Base-by-base conservation (phyloP, 805 yeast genomes). In the Wickerhamiella galacta region DNA sequence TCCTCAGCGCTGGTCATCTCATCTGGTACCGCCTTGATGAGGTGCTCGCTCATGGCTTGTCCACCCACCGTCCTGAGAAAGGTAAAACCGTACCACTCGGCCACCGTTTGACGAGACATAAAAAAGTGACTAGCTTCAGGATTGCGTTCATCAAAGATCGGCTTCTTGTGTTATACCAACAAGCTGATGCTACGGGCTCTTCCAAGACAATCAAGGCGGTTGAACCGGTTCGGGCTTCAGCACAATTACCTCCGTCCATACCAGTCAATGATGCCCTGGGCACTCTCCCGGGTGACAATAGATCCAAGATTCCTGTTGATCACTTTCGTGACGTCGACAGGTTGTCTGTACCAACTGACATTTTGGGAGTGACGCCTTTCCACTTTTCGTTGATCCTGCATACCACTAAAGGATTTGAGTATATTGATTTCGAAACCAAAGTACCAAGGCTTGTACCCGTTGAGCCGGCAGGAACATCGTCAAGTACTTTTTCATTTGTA, bases 61-160 rank as follows among this genome's bases (percentile, higher is more conserved):
- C 43, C 9, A 41, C 38, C 20, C 22, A 24, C 22, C 16, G 12
- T 11, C 12, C 7, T 6, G 12, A 6, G 14, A 11, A 11, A 6
- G 25, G 12, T 6, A 14, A 6, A 6, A 6, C 7, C 6, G 15
- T 27, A 6, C 33, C 35, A 16, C 57, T 68, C 16, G 73, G 79
- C 11, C 74, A 70, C 45, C 63, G 50, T 14, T 37, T 57, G 9
- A 52, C 53, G n/a, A 44, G 43, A 21, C 41, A 42, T 23, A 31
- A 56, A 51, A 54, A 70, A 48, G 71, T 72, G 0, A 53, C 66
- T 2, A 72, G 66, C 40, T 83, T 79, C 54, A 67, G 66, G 30
- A 57, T 77, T 38, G 94, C 90, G 0, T 66, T 62, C 20, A 81
- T 83, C 48, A 64, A 72, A 37, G 72, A 70, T 51, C 61, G 70